Evolutionary conservation across 192 early-diverging fungal species (phyloP).

Genomic region (Backusella mclennaniae): DNA sequence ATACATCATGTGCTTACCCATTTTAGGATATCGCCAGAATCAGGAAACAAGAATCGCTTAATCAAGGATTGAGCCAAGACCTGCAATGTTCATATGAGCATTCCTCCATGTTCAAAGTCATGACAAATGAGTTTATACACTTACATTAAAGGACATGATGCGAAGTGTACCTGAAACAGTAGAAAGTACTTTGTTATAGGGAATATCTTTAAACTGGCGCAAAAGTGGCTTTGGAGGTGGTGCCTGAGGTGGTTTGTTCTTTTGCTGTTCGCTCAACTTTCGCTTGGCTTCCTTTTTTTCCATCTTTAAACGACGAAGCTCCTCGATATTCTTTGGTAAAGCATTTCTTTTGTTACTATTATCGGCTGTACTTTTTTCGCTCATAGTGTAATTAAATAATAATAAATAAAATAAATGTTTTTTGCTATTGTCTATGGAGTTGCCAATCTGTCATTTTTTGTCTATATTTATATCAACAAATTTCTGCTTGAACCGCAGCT

Average conservation of each 20-base stretch:
- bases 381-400: neutral
- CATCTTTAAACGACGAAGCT: neutral
- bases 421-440: too few relatives aligned
- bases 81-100: conserved; percentile 8
- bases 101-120: neutral
- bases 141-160: conserved; percentile 28
- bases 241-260: neutral
- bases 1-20: conserved; percentile 21
- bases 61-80: conserved; percentile 34
- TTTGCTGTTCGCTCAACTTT: neutral
- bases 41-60: conserved; percentile 34
- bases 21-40: conserved; percentile 36
- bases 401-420: neutral
- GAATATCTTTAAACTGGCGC: neutral
- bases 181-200: neutral
- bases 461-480: too few relatives aligned
- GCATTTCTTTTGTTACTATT: neutral
- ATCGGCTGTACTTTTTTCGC: neutral
- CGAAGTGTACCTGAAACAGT: neutral
- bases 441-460: neutral
- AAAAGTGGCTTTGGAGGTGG: neutral
- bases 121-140: neutral
- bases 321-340: neutral
- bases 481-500: neutral
- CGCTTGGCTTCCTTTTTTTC: conserved; percentile 8